phyloP scores from a whole-genome alignment of 768 basidiomycete genomes.

The Mycena sanguinolenta region DNA sequence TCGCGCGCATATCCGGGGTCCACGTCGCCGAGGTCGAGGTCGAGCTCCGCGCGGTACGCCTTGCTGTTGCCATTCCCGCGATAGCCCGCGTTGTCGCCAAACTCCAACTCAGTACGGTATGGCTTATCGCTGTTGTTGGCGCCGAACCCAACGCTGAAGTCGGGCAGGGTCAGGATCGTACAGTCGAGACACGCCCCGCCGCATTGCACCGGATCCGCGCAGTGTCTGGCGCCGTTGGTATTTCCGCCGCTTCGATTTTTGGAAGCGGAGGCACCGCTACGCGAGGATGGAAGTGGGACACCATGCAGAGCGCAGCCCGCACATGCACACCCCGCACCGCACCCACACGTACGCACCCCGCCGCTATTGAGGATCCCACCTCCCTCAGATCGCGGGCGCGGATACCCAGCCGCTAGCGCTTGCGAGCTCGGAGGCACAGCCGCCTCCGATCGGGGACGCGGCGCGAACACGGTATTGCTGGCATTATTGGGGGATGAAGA shows the following conservation, averaged over 20 bases:
- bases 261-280: conserved; percentile 40
- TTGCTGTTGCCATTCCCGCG: background rate
- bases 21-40: background rate
- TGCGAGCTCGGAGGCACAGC: background rate
- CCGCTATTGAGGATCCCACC: conserved; percentile 38
- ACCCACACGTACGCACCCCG: conserved; percentile 58
- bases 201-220: conserved; percentile 49
- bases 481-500: background rate
- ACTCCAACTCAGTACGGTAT: background rate
- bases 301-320: conserved; percentile 74
- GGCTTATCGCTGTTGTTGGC: background rate
- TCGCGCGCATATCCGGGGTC: conserved; percentile 16
- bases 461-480: background rate
- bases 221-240: conserved; percentile 44
- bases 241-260: conserved; percentile 13
- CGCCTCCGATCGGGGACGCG: conserved; percentile 18
- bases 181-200: conserved; percentile 73
- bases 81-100: background rate
- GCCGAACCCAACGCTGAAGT: conserved; percentile 7
- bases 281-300: conserved; percentile 38
- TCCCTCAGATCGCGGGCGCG: conserved; percentile 28
- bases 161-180: conserved; percentile 56
- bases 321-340: conserved; percentile 74
- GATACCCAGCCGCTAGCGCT: conserved; percentile 7
- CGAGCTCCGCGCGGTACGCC: background rate